Evolutionary conservation across 1,284 basidiomycete species (phyloP), one percentile per base, ranked within the genome.

Genomic region (Fomes fomentarius): DNA sequence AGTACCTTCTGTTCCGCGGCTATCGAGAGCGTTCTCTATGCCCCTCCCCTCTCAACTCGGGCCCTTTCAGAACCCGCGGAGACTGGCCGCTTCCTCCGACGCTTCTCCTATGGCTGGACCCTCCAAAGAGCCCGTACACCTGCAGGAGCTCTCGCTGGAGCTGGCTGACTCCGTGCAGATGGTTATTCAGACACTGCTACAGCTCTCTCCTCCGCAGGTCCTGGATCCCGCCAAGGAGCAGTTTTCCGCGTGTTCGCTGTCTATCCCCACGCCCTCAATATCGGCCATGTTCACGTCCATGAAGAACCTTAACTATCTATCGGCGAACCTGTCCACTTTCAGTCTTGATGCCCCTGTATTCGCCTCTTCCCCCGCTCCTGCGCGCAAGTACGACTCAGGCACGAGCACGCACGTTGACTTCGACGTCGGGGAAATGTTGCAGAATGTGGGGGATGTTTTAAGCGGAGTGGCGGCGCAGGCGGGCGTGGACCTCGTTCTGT

Each of bases 201-300:
- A 94, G 66, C 79, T 96, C 53, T 91, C 91, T 0, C 93, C 94
- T 1, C 83, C 89, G 0, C 93, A 96, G 68, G 75, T 96, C n/a
- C 80, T 96, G 30, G 94, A 96, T 66, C 85, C 90, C n/a, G 87
- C 88, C 5, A 94, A 91, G 69, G 94, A 96, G 68, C 93, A 94
- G 67, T 91, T 94, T 66, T 88, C 93, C 2, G 89, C 91, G 25
- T 95, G 91, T 69, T 83, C 93, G 0, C 72, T 96, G 15, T 87
- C 91, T 31, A 81, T 96, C 43, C 94, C 94, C 3, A 91, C 90
- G 0, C 84, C 93, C 1, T 92, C 88, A 56, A 79, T 96, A 69
- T 89, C 91, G n/a, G 91, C 92, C 21, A 80, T 96, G 68, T 83
- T 96, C 66, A 91, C 91, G 4, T 83, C 88, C 26, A 91, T 96